phyloP scores from a whole-genome alignment of 768 basidiomycete species.

The Kockovaella imperatae region DNA sequence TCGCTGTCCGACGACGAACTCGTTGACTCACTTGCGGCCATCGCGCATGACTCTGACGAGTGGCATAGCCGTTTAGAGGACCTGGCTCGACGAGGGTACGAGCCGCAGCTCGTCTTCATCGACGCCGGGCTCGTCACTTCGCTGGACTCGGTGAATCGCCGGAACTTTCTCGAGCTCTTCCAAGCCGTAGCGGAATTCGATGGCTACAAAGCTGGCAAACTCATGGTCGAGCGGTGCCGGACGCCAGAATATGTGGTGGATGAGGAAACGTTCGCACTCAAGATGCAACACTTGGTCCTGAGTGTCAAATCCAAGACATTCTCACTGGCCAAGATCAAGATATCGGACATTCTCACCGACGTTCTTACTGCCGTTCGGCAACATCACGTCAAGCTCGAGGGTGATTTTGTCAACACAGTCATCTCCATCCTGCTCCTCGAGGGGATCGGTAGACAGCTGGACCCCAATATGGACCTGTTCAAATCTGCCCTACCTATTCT shows the following conservation, averaged over 20 bases:
- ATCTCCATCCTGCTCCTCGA: constrained; percentile 87
- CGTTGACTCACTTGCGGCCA: constrained; percentile 59
- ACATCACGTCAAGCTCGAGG: constrained; percentile 98
- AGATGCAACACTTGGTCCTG: constrained; percentile 93
- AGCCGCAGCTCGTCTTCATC: constrained; percentile 90
- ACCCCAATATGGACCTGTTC: constrained; percentile 87
- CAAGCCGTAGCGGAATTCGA: constrained; percentile 93
- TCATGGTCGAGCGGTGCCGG: constrained; percentile 93
- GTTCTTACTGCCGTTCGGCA: constrained; percentile 76
- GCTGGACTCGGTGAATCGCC: constrained; percentile 69
- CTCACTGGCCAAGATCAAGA: constrained; percentile 91
- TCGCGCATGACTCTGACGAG: constrained; percentile 51
- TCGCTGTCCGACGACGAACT: constrained; percentile 46
- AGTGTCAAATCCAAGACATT: constrained; percentile 94
- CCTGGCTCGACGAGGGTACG: constrained; percentile 64
- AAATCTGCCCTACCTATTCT: constrained; percentile 90
- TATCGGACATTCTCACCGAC: constrained; percentile 82
- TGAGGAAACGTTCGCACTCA: constrained; percentile 88
- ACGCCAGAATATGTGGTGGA: constrained; percentile 84
- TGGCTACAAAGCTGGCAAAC: constrained; percentile 85
- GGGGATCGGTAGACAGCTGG: constrained; percentile 88
- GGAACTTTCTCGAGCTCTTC: constrained; percentile 94
- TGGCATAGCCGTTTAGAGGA: constrained; percentile 65
- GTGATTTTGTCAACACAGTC: constrained; percentile 96
- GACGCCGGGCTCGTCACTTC: constrained; percentile 92